Percentiles rank a stretch among this genome's conserved stretches.
phyloP scores from a whole-genome alignment of 1,284 basidiomycete species.

The Irpex rosettiformis region DNA sequence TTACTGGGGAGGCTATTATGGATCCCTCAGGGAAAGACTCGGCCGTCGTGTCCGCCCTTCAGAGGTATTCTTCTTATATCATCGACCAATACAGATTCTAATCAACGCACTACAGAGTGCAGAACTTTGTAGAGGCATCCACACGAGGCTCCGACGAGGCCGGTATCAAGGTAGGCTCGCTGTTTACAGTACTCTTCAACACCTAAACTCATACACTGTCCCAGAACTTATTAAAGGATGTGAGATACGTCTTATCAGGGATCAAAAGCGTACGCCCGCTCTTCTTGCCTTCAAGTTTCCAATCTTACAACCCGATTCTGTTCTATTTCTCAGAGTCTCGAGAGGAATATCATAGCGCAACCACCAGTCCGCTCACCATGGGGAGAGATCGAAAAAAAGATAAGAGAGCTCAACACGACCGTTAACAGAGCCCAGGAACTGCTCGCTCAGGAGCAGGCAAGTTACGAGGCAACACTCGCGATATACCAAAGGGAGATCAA shows the following conservation, averaged over 20 bases:
- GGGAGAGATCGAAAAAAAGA: neutral
- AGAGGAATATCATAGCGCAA: neutral
- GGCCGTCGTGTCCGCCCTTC: neutral
- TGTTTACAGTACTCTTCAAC: neutral
- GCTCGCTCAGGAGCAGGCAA: too few relatives aligned
- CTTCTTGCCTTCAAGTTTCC: neutral
- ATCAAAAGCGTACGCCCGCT: neutral
- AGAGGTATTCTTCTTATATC: neutral
- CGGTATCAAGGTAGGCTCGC: neutral
- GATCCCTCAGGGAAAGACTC: neutral
- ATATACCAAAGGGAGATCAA: too few relatives aligned
- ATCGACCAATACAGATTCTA: neutral
- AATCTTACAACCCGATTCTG: neutral
- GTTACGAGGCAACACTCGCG: too few relatives aligned
- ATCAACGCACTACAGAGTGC: neutral
- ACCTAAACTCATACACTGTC: too few relatives aligned
- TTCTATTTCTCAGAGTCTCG: neutral
- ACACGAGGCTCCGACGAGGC: neutral
- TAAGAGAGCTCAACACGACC: neutral
- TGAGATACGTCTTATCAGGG: neutral
- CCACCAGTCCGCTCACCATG: neutral
- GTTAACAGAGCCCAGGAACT: too few relatives aligned
- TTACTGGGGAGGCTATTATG: too few relatives aligned
- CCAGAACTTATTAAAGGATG: neutral
- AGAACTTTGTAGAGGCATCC: neutral